A percentile compares a stretch with the other conserved stretches of the same genome.
Evolutionary conservation across 495 filamentous ascomycete genomes (phyloP).

Genomic region (Saxispiralis lemnorum): DNA sequence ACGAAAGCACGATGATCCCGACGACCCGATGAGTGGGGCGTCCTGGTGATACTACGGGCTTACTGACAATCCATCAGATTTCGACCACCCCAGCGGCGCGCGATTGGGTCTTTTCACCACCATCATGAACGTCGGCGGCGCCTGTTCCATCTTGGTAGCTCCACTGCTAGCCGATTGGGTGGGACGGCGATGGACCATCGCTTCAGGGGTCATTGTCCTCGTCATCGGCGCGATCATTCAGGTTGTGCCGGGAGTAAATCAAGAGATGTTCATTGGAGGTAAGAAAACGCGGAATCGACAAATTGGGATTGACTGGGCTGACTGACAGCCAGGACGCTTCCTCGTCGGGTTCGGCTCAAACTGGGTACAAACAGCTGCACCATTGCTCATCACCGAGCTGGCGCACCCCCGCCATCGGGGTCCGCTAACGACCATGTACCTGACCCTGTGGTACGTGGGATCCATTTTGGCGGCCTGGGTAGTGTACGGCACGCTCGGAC

Average conservation of each 20-base stretch:
- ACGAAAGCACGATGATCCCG: no score
- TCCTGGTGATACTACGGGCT: no score
- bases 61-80: slow-evolving; percentile 18
- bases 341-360: slow-evolving; percentile 6
- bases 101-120: slow-evolving; percentile 17
- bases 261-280: slow-evolving; percentile 16
- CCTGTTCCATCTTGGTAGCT: slow-evolving; percentile 49
- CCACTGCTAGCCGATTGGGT: slow-evolving; percentile 50
- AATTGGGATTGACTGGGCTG: no score
- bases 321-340: background rate
- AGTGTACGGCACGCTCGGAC: slow-evolving; percentile 27
- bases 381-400: slow-evolving; percentile 55
- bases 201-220: slow-evolving; percentile 50
- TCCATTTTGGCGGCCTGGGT: slow-evolving; percentile 28
- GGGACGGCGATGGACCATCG: slow-evolving; percentile 36
- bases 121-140: slow-evolving; percentile 42
- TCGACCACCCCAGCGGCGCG: slow-evolving; percentile 27
- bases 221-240: slow-evolving; percentile 59
- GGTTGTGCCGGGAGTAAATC: slow-evolving; percentile 30
- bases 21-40: no score
- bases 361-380: slow-evolving; percentile 16
- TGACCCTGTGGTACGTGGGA: slow-evolving; percentile 29
- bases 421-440: slow-evolving; percentile 26
- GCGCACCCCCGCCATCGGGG: slow-evolving; percentile 26
- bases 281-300: no score